A percentile compares a stretch with the other conserved stretches of the same genome.
These are phyloP conservation scores for Heliosperma pusillum DNA, from an alignment of 148 eudicot genomes.

Conservation along the genomic window DNA sequence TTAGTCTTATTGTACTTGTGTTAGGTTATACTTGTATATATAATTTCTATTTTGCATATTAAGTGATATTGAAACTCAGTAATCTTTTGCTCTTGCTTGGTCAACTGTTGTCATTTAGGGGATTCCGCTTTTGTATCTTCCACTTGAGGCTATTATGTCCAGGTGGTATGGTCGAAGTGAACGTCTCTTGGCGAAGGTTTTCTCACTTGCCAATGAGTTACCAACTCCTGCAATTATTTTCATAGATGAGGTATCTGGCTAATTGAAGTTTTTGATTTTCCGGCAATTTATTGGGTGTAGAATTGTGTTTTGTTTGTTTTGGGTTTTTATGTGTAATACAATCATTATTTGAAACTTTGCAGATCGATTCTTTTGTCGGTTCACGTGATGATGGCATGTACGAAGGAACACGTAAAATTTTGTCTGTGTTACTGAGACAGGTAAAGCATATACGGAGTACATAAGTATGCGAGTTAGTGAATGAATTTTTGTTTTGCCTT, in stretches of 20 bases:
- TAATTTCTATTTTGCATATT: background rate
- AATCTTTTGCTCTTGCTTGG: background rate
- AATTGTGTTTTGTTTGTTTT: background rate
- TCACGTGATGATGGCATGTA: conserved; percentile 92
- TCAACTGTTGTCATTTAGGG: conserved; percentile 41
- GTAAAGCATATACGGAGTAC: conserved; percentile 29
- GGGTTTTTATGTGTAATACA: background rate
- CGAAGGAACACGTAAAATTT: conserved; percentile 85
- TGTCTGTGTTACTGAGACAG: conserved; percentile 92
- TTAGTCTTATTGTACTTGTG: background rate
- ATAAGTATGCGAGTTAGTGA: background rate
- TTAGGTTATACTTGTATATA: too few species aligned
- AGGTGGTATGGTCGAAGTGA: conserved; percentile 97
- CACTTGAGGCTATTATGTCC: conserved; percentile 83
- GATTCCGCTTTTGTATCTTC: conserved; percentile 81
- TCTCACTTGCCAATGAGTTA: conserved; percentile 88
- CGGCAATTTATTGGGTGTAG: background rate
- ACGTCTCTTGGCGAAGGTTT: conserved; percentile 80
- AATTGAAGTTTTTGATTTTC: background rate
- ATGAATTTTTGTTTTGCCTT: background rate
- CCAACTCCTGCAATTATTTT: conserved; percentile 83
- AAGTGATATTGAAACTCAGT: background rate
- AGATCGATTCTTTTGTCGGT: conserved; percentile 97
- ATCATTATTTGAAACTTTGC: conserved; percentile 12
- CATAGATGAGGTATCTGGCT: conserved; percentile 74